A percentile compares a stretch with the other conserved stretches of the same genome.
phyloP scores from a whole-genome alignment of 768 basidiomycete species.

The Serpula lacrymans region DNA sequence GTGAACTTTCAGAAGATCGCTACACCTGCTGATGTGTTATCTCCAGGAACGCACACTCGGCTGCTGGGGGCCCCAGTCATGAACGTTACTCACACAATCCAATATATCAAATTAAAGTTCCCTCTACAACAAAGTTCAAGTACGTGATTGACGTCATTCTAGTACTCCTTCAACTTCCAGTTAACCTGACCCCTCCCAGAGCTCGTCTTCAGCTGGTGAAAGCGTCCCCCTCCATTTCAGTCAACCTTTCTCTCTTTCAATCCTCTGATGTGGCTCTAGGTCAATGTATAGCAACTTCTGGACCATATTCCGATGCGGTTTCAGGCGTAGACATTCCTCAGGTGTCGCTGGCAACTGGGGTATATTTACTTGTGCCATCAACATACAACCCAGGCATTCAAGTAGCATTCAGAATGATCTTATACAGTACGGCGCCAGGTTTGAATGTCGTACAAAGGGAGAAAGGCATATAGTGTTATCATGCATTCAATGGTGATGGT shows the following conservation, averaged over 20 bases:
- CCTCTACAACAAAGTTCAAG: constrained; percentile 54
- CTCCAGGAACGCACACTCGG: constrained; percentile 51
- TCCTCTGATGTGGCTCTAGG: constrained; percentile 28
- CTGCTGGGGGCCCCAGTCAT: constrained; percentile 69
- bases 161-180: background rate
- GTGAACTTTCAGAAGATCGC: background rate
- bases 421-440: constrained; percentile 48
- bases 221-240: constrained; percentile 37
- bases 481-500: no score
- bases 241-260: constrained; percentile 62
- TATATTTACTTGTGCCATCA: constrained; percentile 72
- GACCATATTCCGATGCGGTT: constrained; percentile 72
- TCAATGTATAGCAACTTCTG: constrained; percentile 61
- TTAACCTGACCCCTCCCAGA: constrained; percentile 33
- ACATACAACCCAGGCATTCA: constrained; percentile 63
- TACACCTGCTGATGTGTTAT: background rate
- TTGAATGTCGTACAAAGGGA: constrained; percentile 9
- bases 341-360: constrained; percentile 49
- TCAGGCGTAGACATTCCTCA: constrained; percentile 67
- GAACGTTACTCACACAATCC: constrained; percentile 69
- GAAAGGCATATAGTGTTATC: background rate
- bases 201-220: constrained; percentile 64
- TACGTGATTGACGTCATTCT: constrained; percentile 27
- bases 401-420: constrained; percentile 54
- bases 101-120: constrained; percentile 56